Conservation (phyloP, 2,329 filamentous ascomycete genomes). For the Ceratocystis destructans region DNA sequence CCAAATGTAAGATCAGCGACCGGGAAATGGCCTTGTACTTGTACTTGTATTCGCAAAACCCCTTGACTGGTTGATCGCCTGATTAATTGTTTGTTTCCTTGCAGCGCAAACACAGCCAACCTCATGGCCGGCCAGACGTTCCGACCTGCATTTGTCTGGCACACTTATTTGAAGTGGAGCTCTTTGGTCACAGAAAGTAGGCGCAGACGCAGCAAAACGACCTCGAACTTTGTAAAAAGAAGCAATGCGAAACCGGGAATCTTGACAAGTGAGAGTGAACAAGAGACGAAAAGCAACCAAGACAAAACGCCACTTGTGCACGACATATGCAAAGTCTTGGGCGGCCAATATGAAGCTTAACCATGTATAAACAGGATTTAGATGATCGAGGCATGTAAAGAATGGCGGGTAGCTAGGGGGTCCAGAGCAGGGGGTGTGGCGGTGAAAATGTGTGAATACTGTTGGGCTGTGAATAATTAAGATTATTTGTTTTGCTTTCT, state of each 20-base stretch:
- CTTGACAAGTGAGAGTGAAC: neutral
- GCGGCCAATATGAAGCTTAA: neutral
- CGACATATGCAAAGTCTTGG: neutral
- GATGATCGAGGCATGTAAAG: neutral
- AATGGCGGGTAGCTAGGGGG: neutral
- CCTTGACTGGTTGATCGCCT: neutral
- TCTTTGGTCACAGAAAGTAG: neutral
- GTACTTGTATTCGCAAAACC: neutral
- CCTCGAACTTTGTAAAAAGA: neutral
- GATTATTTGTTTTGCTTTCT: neutral
- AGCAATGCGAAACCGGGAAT: neutral
- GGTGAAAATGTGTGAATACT: neutral
- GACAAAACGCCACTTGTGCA: neutral
- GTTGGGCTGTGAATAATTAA: neutral
- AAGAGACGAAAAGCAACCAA: conserved; percentile 3
- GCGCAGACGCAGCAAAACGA: neutral
- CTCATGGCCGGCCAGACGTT: neutral
- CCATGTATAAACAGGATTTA: neutral
- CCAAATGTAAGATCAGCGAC: neutral
- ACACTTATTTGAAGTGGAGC: neutral
- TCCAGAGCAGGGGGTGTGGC: neutral
- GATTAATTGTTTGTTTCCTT: neutral
- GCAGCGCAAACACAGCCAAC: neutral
- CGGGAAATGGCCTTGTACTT: neutral
- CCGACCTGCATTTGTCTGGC: neutral